Conservation (phyloP, 2,329 filamentous ascomycete species). For the Sporothrix brunneoviolacea region DNA sequence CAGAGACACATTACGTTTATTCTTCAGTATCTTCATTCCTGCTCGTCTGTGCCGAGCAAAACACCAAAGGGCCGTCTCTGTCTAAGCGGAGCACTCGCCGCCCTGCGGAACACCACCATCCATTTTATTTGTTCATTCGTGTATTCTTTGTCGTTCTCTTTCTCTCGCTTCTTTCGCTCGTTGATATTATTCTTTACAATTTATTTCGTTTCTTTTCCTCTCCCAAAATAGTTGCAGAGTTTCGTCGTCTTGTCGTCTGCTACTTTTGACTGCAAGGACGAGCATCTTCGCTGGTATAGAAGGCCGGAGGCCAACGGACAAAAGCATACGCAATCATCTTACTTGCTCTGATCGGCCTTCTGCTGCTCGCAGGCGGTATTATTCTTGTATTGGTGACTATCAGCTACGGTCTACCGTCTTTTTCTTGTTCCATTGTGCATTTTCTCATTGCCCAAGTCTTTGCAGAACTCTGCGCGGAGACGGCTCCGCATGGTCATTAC, state of each 20-base stretch:
- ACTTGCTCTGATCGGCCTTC: no score
- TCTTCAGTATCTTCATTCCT: slow-evolving; percentile 6
- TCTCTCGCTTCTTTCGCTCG: neutral
- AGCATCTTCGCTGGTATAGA: no score
- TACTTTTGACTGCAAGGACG: no score
- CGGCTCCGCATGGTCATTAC: neutral
- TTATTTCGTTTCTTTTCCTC: neutral
- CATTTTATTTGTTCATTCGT: neutral
- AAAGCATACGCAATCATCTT: no score
- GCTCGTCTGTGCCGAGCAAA: neutral
- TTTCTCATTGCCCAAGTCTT: neutral
- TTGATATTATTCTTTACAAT: neutral
- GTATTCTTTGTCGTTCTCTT: neutral
- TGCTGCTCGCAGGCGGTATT: no score
- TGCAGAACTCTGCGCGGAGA: no score
- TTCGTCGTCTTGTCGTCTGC: no score
- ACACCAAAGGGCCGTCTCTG: neutral
- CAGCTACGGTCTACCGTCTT: neutral
- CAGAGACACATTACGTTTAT: neutral
- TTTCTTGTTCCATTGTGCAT: neutral
- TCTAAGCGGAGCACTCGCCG: no score
- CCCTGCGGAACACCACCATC: neutral
- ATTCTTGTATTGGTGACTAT: no score
- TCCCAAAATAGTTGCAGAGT: no score
- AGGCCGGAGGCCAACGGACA: no score